Conservation (phyloP, 306 rosid species). For the Begonia loranthoides region DNA sequence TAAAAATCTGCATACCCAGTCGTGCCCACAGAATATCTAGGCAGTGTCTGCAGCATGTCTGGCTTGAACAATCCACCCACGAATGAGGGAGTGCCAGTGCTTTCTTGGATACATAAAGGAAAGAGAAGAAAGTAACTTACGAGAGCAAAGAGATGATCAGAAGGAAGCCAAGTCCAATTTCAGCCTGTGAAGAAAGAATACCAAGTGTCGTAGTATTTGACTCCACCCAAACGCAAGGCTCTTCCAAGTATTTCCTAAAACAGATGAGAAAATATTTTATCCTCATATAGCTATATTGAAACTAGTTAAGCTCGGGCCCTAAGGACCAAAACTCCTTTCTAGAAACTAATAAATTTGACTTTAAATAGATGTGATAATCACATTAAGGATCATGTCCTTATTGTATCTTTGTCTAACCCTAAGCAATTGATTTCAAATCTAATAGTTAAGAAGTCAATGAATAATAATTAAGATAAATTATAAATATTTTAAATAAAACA, state of each 20-base stretch:
- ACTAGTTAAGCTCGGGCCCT: neutral
- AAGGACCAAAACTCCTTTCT: neutral
- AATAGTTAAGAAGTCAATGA: no score
- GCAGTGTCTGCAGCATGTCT: no score
- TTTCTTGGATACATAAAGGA: neutral
- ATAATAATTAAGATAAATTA: no score
- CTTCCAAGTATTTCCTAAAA: constrained; percentile 85
- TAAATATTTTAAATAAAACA: no score
- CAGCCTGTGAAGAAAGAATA: constrained; percentile 83
- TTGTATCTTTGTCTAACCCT: no score
- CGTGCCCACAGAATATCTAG: no score
- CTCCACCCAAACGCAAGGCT: constrained; percentile 89
- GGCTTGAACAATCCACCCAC: no score
- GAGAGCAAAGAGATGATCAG: constrained; percentile 66
- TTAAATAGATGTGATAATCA: no score
- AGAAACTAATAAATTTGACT: neutral
- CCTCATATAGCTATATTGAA: neutral
- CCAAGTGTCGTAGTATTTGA: constrained; percentile 66
- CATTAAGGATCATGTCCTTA: neutral
- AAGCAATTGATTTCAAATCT: no score
- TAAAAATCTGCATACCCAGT: no score
- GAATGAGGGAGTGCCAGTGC: no score
- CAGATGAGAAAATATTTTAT: neutral
- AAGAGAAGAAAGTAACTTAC: constrained; percentile 36
- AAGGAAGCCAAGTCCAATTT: constrained; percentile 88